Conservation (phyloP, 139 green algal species). For the Raphidocelis subcapitata region DNA sequence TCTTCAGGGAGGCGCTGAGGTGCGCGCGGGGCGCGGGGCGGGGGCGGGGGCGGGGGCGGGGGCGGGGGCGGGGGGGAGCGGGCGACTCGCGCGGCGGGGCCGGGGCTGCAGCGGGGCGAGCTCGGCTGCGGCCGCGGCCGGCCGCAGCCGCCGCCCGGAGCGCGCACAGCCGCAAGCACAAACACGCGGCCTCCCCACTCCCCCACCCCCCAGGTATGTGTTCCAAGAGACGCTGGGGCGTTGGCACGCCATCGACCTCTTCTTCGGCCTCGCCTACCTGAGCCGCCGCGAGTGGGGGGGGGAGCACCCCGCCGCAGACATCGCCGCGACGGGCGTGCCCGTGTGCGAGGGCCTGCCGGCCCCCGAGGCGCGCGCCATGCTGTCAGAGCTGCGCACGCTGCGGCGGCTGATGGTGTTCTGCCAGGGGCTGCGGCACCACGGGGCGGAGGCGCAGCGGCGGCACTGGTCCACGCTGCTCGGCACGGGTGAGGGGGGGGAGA, state of each 20-base stretch:
- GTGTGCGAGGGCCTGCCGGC: constrained; percentile 1
- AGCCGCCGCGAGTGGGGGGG: constrained; percentile 39
- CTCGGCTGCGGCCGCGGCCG: not conserved
- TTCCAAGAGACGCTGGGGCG: constrained; percentile 68
- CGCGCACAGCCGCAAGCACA: not conserved
- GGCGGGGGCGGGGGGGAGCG: not conserved
- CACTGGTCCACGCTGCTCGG: constrained; percentile 51
- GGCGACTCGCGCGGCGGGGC: not conserved
- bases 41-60: not conserved
- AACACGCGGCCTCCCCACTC: not conserved
- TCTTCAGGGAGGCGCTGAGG: constrained; percentile 75
- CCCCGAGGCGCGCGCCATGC: constrained; percentile 2
- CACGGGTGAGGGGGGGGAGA: constrained; percentile 13
- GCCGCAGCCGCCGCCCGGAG: not conserved
- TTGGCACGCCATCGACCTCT: constrained; percentile 80
- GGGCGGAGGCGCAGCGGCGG: constrained; percentile 38
- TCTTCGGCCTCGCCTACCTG: constrained; percentile 83
- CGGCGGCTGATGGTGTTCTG: constrained; percentile 75
- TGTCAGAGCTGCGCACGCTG: constrained; percentile 56
- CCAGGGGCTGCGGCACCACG: constrained; percentile 61
- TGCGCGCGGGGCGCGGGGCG: constrained; percentile 12
- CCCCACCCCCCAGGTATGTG: constrained; percentile 14
- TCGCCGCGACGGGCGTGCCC: constrained; percentile 37
- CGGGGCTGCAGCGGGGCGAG: not conserved
- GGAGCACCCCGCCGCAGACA: constrained; percentile 61